Conservation (phyloP, 306 rosid genomes). For the Fragaria vesca region DNA sequence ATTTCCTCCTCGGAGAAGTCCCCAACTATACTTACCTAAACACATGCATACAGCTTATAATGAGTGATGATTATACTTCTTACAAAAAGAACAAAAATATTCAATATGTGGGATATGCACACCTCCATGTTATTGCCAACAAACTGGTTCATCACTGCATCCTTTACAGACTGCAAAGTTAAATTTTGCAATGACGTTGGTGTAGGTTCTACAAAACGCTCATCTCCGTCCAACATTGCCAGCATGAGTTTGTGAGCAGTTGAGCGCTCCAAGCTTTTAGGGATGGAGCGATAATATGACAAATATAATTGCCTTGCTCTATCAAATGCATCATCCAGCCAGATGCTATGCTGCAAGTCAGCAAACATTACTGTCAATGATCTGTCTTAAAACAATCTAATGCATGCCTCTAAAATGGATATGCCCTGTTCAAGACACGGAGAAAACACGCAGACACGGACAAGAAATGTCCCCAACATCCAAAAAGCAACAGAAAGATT, state of each 20-base stretch:
- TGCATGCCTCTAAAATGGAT: neutral
- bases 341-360: slow-evolving; percentile 89
- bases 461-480: neutral
- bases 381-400: neutral
- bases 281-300: slow-evolving; percentile 94
- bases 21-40: slow-evolving; percentile 87
- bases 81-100: neutral
- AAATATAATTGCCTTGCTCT: slow-evolving; percentile 91
- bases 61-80: slow-evolving; percentile 9
- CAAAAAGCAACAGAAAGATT: neutral
- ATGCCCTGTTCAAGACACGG: neutral
- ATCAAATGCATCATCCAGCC: slow-evolving; percentile 98
- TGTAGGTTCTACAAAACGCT: slow-evolving; percentile 94
- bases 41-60: slow-evolving; percentile 6
- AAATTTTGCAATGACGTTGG: slow-evolving; percentile 82
- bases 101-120: slow-evolving; percentile 13
- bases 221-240: slow-evolving; percentile 95
- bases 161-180: slow-evolving; percentile 78
- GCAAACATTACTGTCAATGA: slow-evolving; percentile 13
- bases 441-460: neutral
- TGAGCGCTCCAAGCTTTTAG: slow-evolving; percentile 98
- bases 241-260: slow-evolving; percentile 99
- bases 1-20: slow-evolving; percentile 87
- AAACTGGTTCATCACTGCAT: slow-evolving; percentile 93
- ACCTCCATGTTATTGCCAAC: slow-evolving; percentile 98